Percentiles rank a stretch among this genome's conserved stretches.
Evolutionary conservation across 805 yeast genomes (phyloP).

Genomic region (Wickerhamiella siamensis): DNA sequence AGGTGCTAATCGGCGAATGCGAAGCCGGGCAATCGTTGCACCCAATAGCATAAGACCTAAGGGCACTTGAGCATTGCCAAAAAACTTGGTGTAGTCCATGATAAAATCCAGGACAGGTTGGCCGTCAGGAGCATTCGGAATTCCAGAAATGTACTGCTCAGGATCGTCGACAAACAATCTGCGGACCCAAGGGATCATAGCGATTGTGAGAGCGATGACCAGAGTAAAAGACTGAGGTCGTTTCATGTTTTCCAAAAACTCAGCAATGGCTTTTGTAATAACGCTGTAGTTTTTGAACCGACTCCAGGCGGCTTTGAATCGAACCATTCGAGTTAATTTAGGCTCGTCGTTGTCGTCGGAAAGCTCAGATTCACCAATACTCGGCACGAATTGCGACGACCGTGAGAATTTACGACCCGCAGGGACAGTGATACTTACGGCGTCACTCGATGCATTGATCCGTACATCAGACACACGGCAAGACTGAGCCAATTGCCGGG

Average conservation of each 20-base stretch:
- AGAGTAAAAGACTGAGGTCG: slow-evolving; percentile 64
- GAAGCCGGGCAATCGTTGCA: slow-evolving; percentile 70
- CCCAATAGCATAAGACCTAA: slow-evolving; percentile 71
- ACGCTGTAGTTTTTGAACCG: slow-evolving; percentile 8
- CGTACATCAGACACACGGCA: background rate
- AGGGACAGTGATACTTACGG: background rate
- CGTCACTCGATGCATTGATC: background rate
- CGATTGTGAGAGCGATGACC: slow-evolving; percentile 46
- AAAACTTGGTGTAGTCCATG: slow-evolving; percentile 65
- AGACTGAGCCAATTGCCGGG: background rate
- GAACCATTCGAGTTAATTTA: background rate
- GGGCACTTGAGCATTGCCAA: slow-evolving; percentile 84
- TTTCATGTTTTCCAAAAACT: slow-evolving; percentile 28
- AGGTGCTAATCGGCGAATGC: slow-evolving; percentile 42
- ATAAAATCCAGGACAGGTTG: slow-evolving; percentile 72
- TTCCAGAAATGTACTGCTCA: slow-evolving; percentile 30
- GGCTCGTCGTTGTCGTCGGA: background rate
- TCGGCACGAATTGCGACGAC: background rate
- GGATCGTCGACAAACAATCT: slow-evolving; percentile 42
- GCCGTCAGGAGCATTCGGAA: slow-evolving; percentile 71
- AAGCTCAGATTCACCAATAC: no score
- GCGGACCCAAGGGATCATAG: slow-evolving; percentile 80
- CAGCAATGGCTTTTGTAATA: slow-evolving; percentile 22
- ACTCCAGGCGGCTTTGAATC: slow-evolving; percentile 18
- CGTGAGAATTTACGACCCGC: background rate